Evolutionary conservation across 257 asterid genomes (phyloP).

Genomic region (Galeopsis tetrahit): DNA sequence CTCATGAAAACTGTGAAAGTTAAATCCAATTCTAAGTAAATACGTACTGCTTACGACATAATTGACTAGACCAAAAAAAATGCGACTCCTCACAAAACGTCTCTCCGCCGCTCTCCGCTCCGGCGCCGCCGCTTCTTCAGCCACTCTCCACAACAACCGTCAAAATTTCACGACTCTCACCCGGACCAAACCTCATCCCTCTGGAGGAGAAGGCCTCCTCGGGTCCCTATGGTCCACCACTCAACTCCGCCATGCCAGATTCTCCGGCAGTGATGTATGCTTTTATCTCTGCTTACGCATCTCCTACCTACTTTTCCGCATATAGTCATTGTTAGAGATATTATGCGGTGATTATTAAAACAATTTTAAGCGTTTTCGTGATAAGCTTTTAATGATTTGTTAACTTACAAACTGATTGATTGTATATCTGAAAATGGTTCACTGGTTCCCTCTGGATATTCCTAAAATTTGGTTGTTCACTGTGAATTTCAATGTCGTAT

Average conservation of each 20-base stretch:
- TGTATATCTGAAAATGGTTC: background rate
- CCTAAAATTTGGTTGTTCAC: background rate
- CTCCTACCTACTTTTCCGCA: background rate
- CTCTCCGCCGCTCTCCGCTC: conserved; percentile 47
- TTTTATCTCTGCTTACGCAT: background rate
- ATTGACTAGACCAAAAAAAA: conserved; percentile 5
- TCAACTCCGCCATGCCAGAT: conserved; percentile 85
- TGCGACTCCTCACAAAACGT: conserved; percentile 48
- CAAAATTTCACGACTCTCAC: conserved; percentile 36
- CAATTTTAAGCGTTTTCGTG: background rate
- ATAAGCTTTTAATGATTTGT: background rate
- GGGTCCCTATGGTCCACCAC: conserved; percentile 73
- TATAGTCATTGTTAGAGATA: background rate
- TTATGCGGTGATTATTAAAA: background rate
- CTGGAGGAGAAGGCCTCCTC: conserved; percentile 37
- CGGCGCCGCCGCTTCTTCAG: conserved; percentile 25
- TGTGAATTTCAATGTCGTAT: background rate
- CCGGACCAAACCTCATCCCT: conserved; percentile 28
- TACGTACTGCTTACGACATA: background rate
- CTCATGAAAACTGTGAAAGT: too few species aligned
- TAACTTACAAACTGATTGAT: background rate
- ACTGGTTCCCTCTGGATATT: conserved; percentile 1
- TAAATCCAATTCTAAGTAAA: background rate
- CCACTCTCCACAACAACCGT: conserved; percentile 14
- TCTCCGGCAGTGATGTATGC: conserved; percentile 79